phyloP scores from a whole-genome alignment of 2,329 filamentous ascomycete species.

The Exophiala sp. region DNA sequence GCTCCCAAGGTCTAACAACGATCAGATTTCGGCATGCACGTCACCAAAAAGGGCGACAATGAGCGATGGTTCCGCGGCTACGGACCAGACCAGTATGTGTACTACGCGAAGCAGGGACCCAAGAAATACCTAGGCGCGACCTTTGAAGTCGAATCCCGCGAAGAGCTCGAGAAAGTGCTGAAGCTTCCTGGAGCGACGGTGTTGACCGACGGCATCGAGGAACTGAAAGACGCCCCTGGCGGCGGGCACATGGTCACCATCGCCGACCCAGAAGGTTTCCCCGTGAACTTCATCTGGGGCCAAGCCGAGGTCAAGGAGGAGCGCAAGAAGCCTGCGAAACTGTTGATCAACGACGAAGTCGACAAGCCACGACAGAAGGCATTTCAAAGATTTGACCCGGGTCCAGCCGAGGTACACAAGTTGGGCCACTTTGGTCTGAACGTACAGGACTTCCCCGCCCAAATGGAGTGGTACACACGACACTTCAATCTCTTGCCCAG shows the following conservation, averaged over 20 bases:
- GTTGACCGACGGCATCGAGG: slow-evolving; percentile 25
- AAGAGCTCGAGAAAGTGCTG: slow-evolving; percentile 40
- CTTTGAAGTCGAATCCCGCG: slow-evolving; percentile 42
- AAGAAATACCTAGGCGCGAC: slow-evolving; percentile 43
- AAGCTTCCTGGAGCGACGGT: slow-evolving; percentile 19
- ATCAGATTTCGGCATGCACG: slow-evolving; percentile 43
- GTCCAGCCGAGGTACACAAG: slow-evolving; percentile 50
- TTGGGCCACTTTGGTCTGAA: slow-evolving; percentile 49
- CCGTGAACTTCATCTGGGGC: slow-evolving; percentile 28
- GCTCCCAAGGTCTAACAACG: not conserved
- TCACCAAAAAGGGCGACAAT: slow-evolving; percentile 36
- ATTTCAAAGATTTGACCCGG: slow-evolving; percentile 44
- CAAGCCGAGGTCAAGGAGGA: slow-evolving; percentile 24
- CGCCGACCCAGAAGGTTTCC: slow-evolving; percentile 30
- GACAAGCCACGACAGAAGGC: slow-evolving; percentile 38
- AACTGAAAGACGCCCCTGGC: slow-evolving; percentile 28
- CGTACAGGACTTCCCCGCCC: slow-evolving; percentile 36
- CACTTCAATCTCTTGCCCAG: slow-evolving; percentile 48
- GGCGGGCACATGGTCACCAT: slow-evolving; percentile 28
- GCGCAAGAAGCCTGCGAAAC: slow-evolving; percentile 28
- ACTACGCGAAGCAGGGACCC: slow-evolving; percentile 40
- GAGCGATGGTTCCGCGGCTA: slow-evolving; percentile 44
- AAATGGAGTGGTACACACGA: slow-evolving; percentile 44
- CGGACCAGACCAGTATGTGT: slow-evolving; percentile 44
- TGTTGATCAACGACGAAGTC: slow-evolving; percentile 37